Evolutionary conservation across 2,329 filamentous ascomycete genomes (phyloP).

Genomic region (Aureobasidium sp.): DNA sequence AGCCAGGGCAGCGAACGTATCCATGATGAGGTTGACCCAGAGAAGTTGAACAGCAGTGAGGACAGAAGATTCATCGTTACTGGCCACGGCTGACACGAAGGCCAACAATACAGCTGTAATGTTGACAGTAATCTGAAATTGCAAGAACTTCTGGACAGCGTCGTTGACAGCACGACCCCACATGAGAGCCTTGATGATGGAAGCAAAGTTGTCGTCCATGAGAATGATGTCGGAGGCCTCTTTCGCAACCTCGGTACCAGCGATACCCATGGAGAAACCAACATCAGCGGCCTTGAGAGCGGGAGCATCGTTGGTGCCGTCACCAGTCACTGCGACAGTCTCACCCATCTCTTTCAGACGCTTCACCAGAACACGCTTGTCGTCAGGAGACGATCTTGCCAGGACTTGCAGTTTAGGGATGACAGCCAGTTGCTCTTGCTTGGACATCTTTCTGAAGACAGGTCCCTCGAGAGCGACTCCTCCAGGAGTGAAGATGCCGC

Average conservation of each 20-base stretch:
- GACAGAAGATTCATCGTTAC: slow-evolving; percentile 59
- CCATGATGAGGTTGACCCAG: slow-evolving; percentile 98
- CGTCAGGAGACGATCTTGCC: slow-evolving; percentile 60
- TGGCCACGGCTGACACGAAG: slow-evolving; percentile 78
- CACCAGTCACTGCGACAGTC: slow-evolving; percentile 58
- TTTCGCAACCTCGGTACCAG: slow-evolving; percentile 57
- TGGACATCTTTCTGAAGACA: slow-evolving; percentile 35
- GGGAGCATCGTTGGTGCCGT: slow-evolving; percentile 59
- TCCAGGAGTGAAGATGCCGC: slow-evolving; percentile 50
- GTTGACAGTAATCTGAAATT: slow-evolving; percentile 80
- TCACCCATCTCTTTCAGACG: slow-evolving; percentile 57
- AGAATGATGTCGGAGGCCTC: slow-evolving; percentile 54
- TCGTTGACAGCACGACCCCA: slow-evolving; percentile 54
- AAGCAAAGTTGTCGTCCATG: slow-evolving; percentile 55
- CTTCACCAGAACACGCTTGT: slow-evolving; percentile 58
- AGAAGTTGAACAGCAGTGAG: slow-evolving; percentile 84
- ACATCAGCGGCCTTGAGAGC: slow-evolving; percentile 59
- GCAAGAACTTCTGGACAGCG: slow-evolving; percentile 47
- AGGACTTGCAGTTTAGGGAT: slow-evolving; percentile 59
- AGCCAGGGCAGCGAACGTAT: slow-evolving; percentile 83
- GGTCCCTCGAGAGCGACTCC: slow-evolving; percentile 38
- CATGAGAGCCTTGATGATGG: slow-evolving; percentile 54
- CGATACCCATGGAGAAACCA: slow-evolving; percentile 60
- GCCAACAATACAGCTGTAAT: slow-evolving; percentile 82
- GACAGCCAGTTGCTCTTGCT: slow-evolving; percentile 41